Conservation (phyloP, 257 asterid species). For the Solanum lignicaule region DNA sequence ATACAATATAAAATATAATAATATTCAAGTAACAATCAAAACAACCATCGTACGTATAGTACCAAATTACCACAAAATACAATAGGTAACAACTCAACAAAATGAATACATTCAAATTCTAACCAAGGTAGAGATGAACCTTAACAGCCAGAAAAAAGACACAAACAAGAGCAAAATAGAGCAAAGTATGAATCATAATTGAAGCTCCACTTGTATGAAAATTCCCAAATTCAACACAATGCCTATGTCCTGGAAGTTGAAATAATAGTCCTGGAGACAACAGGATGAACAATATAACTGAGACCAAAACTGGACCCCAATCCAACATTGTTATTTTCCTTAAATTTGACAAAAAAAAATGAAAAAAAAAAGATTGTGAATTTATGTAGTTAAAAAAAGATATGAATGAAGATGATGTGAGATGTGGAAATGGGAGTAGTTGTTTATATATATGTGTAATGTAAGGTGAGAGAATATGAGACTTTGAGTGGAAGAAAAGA, state of each 20-base stretch:
- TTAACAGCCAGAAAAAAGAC: constrained; percentile 30
- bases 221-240: constrained; percentile 38
- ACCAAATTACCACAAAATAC: background rate
- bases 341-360: background rate
- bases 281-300: constrained; percentile 37
- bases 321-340: constrained; percentile 18
- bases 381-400: background rate
- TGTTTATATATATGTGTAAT: background rate
- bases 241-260: constrained; percentile 38
- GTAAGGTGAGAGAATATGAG: background rate
- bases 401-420: background rate
- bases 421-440: background rate
- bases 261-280: constrained; percentile 46
- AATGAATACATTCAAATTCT: background rate
- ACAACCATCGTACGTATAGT: background rate
- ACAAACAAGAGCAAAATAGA: constrained; percentile 39
- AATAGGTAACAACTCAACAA: background rate
- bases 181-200: constrained; percentile 35
- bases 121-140: constrained; percentile 33
- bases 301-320: constrained; percentile 41
- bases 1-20: background rate
- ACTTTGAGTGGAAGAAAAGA: constrained; percentile 6
- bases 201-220: constrained; percentile 47
- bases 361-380: too few species aligned
- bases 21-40: background rate